These are phyloP conservation scores for Begonia masoniana DNA, from an alignment of 306 rosid species.

Conservation along the genomic window DNA sequence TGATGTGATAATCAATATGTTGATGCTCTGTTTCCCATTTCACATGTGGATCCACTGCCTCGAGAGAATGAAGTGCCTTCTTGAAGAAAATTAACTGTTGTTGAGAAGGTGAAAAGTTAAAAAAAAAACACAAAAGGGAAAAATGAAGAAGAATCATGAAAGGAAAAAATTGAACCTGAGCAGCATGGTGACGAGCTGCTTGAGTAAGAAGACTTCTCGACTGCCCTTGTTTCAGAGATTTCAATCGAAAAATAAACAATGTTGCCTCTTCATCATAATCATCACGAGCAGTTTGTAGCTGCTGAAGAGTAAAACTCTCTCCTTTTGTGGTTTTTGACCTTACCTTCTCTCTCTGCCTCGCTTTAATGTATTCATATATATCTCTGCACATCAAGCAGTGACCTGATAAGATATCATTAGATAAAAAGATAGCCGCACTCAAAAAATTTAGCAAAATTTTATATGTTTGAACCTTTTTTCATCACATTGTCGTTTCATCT, in stretches of 20 bases:
- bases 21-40: slow-evolving; percentile 71
- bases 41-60: slow-evolving; percentile 79
- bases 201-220: slow-evolving; percentile 93
- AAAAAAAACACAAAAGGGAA: not conserved
- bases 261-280: slow-evolving; percentile 95
- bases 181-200: slow-evolving; percentile 98
- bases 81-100: slow-evolving; percentile 79
- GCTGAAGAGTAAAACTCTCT: slow-evolving; percentile 60
- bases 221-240: slow-evolving; percentile 97
- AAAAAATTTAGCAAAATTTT: not conserved
- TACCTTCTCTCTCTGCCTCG: slow-evolving; percentile 65
- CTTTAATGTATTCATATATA: slow-evolving; percentile 60
- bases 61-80: slow-evolving; percentile 74
- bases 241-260: slow-evolving; percentile 78
- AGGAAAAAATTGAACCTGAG: slow-evolving; percentile 50
- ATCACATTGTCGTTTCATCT: slow-evolving; percentile 95
- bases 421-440: slow-evolving; percentile 2
- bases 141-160: slow-evolving; percentile 2
- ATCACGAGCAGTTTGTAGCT: slow-evolving; percentile 69
- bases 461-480: slow-evolving; percentile 65
- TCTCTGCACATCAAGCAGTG: slow-evolving; percentile 36
- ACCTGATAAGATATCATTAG: slow-evolving; percentile 13
- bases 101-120: slow-evolving; percentile 14
- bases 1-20: slow-evolving; percentile 87
- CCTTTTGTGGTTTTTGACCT: slow-evolving; percentile 64